A percentile compares a stretch with the other conserved stretches of the same genome.
Conservation (phyloP, 163 green algal genomes). For the Coccomyxa subellipsoidea region DNA sequence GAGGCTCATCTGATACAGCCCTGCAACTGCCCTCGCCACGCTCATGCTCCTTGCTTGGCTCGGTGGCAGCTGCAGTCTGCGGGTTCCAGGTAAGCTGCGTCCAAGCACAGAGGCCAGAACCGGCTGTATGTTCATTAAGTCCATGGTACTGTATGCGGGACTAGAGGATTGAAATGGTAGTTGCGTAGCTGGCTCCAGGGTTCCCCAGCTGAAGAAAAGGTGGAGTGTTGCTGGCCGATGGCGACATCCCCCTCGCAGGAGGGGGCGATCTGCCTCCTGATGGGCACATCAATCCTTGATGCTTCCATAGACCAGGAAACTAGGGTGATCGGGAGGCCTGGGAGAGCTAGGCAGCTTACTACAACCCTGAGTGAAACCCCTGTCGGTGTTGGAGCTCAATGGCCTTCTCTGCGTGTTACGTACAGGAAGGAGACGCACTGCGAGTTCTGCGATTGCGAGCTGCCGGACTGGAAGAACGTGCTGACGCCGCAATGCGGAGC, state of each 20-base stretch:
- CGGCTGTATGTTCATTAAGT: no score
- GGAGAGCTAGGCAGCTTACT: neutral
- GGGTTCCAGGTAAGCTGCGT: conserved; percentile 39
- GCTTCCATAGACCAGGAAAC: neutral
- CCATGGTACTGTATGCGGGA: no score
- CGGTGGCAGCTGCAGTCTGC: conserved; percentile 61
- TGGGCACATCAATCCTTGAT: neutral
- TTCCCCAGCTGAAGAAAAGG: neutral
- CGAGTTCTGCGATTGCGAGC: conserved; percentile 76
- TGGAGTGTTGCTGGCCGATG: neutral
- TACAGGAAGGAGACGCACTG: conserved; percentile 79
- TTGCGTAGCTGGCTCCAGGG: neutral
- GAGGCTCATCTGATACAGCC: conserved; percentile 51
- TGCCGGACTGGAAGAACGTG: conserved; percentile 79
- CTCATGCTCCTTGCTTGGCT: conserved; percentile 53
- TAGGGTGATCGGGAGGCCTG: conserved; percentile 6
- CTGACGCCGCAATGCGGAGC: conserved; percentile 63
- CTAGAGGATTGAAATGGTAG: no score
- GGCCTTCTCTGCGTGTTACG: neutral
- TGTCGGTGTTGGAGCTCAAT: neutral
- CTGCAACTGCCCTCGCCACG: conserved; percentile 74
- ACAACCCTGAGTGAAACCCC: neutral
- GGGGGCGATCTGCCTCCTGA: conserved; percentile 48
- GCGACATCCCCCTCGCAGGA: neutral
- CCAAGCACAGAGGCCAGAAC: no score